Percentiles rank a stretch among this genome's conserved stretches.
phyloP scores from a whole-genome alignment of 225 moss, liverwort and hornwort species.

The Marchantia polymorpha region DNA sequence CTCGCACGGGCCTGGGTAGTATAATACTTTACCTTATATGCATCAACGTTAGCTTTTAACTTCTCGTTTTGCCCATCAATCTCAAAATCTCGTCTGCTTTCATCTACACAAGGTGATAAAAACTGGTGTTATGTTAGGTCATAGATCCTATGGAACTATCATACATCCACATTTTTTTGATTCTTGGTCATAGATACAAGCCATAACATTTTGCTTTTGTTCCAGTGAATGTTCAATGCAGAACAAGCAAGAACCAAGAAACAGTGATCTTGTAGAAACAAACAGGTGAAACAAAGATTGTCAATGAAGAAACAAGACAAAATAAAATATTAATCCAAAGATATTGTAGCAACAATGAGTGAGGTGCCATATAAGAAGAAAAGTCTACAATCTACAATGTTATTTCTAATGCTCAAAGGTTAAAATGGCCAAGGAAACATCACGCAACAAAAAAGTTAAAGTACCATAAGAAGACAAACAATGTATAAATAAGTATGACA shows the following conservation, averaged over 20 bases:
- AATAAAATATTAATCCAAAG: too few species aligned
- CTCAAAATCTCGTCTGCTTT: constrained; percentile 98
- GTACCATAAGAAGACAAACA: too few species aligned
- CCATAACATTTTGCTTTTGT: background rate
- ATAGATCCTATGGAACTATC: too few species aligned
- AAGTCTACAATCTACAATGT: too few species aligned
- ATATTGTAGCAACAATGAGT: too few species aligned
- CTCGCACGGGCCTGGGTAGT: background rate
- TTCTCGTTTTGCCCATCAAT: constrained; percentile 90
- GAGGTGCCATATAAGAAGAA: background rate
- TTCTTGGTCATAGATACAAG: too few species aligned
- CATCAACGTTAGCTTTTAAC: constrained; percentile 65
- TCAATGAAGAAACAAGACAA: too few species aligned
- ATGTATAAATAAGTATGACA: too few species aligned
- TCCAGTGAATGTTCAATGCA: background rate
- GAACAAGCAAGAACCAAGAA: too few species aligned
- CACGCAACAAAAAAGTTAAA: background rate
- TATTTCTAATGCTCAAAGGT: too few species aligned
- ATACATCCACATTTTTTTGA: too few species aligned
- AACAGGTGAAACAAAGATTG: background rate
- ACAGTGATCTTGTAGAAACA: background rate
- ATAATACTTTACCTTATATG: constrained; percentile 58
- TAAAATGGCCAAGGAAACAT: too few species aligned
- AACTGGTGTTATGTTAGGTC: background rate
- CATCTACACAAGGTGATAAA: constrained; percentile 48